These are phyloP conservation scores for Sonneratia alba DNA, from an alignment of 345 rosid species.

Conservation along the genomic window DNA sequence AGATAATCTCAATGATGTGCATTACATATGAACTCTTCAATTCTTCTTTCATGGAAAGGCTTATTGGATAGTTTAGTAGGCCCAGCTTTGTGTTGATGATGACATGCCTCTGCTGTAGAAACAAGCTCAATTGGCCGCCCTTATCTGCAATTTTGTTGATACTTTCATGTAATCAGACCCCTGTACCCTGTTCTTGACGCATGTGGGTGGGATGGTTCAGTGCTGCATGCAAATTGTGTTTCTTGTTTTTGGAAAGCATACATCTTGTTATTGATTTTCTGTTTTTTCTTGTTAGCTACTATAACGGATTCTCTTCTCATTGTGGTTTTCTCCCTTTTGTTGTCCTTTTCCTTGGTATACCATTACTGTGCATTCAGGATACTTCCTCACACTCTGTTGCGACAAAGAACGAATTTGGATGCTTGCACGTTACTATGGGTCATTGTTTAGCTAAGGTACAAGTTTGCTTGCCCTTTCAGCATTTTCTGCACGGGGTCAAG, in stretches of 20 bases:
- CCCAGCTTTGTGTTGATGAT: not conserved
- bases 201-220: not conserved
- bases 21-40: not conserved
- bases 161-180: no score
- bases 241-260: no score
- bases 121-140: not conserved
- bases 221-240: not conserved
- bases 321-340: not conserved
- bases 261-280: no score
- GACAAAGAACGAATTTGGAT: not conserved
- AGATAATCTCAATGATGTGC: not conserved
- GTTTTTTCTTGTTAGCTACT: no score
- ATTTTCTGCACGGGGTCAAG: not conserved
- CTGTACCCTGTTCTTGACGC: not conserved
- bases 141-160: not conserved
- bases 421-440: not conserved
- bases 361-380: not conserved
- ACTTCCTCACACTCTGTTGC: not conserved
- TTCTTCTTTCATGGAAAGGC: not conserved
- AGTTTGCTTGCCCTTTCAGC: not conserved
- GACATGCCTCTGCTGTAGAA: not conserved
- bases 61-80: no score
- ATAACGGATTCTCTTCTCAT: not conserved
- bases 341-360: not conserved
- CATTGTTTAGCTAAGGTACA: conserved; percentile 4